Evolutionary conservation across 1,284 basidiomycete species (phyloP), one percentile per base, ranked within the genome.

Genomic region (Sporisorium exsertum): DNA sequence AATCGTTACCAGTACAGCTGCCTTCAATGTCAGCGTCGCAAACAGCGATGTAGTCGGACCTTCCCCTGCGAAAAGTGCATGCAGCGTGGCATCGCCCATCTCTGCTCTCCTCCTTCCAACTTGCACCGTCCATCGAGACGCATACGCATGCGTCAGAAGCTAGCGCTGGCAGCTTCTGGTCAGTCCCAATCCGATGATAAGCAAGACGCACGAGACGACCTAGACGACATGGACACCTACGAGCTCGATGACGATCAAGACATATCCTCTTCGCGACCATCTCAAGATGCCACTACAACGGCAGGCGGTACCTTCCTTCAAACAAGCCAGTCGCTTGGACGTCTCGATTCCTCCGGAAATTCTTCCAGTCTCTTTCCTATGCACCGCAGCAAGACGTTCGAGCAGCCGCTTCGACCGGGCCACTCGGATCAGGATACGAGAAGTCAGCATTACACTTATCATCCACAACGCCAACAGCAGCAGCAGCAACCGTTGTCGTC

Each of bases 1-100:
- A 73, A 73, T 42, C 71, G 71, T 29, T 73, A 73, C 24, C 71
- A 73, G 52, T 73, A 73, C 62, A 68, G 65, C 58, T 73, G 71
- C 43, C 58, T 69, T 3, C 62, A 73, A 56, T 73, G 71, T n/a
- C 71, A 73, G 46, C 57, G 65, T 12, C 71, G 71, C 46, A 73
- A 73, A 35, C 71, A 73, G 55, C 61, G 62, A 49, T 73, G 71
- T 40, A 73, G 71, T 37, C 61, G 71, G 13, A 73, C 65, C 29
- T 68, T 64, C 20, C 71, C 71, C 27, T 73, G 71, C 47, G 71
- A 73, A 37, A 73, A 73, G 56, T 73, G 71, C 37, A 43, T 64
- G 46, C 71, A 73, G 50, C 64, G 71, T 27, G 71, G 71, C 40
- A 73, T 73, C 26, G 57, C 71, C 2, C 71, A 73, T 52, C 65